Base-by-base conservation (phyloP, 345 rosid genomes). In the Jatropha curcas region DNA sequence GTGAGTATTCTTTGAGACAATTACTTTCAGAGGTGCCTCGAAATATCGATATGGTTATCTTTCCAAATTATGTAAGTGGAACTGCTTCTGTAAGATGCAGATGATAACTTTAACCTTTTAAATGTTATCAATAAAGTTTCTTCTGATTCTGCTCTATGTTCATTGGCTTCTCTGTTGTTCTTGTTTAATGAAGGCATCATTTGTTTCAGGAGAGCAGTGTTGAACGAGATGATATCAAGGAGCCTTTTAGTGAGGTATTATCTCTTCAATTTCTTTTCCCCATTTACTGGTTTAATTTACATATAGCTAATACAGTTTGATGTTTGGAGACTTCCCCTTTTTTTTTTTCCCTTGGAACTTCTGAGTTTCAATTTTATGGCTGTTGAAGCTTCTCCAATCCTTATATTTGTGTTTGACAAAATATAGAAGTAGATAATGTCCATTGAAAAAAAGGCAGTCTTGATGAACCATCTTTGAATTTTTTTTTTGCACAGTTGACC, bases 21-120 rank as follows among this genome's bases (percentile, higher is more conserved):
- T 78, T 92, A 79, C 89, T 95, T 30, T 72, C 83, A 43, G 90
- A 88, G 71, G 82, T 93, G 19, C 89, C 98, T 71, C 71, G 81
- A 71, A 79, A 86, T 70, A 85, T 93, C 65, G 97, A 92, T 80
- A 77, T 80, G 84, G 98, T 87, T 70, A 64, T 93, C 73, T 92
- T 95, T 81, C 88, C 98, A 67, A 95, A 95, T 83, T 92, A 95
- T 79, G 99, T 91, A 83, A 93, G 98, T 88, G 74, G 28, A 55
- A 62, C 46, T 60, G 65, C 60, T 34, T 55, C 57, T 35, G 51
- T 52, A 35, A 62, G 48, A 74, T 78, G 30, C 13, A 70, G 56
- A 64, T 31, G 33, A 33, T 57, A n/a, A 4, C 24, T 5, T 16
- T 31, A 14, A 48, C 45, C 27, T 50, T n/a, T 33, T 37, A 24